Percentiles rank a stretch among this genome's conserved stretches.
Conservation (phyloP, 441 rosid genomes). For the Corymbia calophylla region DNA sequence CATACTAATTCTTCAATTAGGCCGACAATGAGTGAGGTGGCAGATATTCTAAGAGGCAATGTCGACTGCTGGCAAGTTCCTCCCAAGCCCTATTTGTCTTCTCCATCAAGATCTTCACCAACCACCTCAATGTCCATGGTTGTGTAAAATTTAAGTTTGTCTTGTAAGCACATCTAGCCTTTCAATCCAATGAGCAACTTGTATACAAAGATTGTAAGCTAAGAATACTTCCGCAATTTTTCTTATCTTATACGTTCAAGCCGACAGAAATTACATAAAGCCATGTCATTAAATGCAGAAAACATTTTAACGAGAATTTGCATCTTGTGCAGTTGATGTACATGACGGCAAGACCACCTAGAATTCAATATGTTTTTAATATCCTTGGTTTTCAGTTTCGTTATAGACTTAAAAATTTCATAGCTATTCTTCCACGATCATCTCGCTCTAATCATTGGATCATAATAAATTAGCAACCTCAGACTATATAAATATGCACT, state of each 20-base stretch:
- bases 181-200: not conserved
- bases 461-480: not conserved
- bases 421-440: too few species aligned
- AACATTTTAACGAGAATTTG: not conserved
- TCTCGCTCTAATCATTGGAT: not conserved
- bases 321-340: fast-evolving
- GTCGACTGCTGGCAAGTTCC: not conserved
- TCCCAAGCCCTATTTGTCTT: not conserved
- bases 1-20: not conserved
- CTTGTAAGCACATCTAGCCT: not conserved
- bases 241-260: not conserved
- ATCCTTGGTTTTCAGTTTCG: not conserved
- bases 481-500: not conserved
- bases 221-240: not conserved
- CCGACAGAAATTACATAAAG: not conserved
- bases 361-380: not conserved
- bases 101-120: not conserved
- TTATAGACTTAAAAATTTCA: not conserved
- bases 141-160: not conserved
- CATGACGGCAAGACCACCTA: not conserved
- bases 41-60: not conserved
- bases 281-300: not conserved
- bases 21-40: not conserved
- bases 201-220: not conserved
- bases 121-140: not conserved